These are phyloP conservation scores for Plasmodium chabaudi DNA, from an alignment of 169 alveolate genomes.

Conservation along the genomic window DNA sequence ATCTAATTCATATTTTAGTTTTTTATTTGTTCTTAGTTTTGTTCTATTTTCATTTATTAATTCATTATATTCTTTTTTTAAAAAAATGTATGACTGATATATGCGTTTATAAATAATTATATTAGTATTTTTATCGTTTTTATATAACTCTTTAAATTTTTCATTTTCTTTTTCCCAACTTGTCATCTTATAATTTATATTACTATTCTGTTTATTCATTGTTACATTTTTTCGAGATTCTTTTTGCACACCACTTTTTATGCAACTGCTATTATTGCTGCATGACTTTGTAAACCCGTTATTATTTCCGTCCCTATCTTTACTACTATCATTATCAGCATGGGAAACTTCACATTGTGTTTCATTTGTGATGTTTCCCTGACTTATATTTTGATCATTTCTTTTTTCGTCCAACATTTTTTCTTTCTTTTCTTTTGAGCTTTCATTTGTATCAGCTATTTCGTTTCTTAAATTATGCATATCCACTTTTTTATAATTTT, in stretches of 20 bases:
- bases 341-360: neutral
- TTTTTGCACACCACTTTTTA: neutral
- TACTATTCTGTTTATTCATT: neutral
- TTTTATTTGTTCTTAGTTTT: slow-evolving; percentile 38
- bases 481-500: neutral
- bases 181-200: neutral
- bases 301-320: neutral
- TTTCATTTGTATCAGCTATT: neutral
- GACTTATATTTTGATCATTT: neutral
- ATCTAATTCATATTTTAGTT: slow-evolving; percentile 66
- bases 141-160: slow-evolving; percentile 41
- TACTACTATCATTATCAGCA: neutral
- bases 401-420: neutral
- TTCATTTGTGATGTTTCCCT: neutral
- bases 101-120: slow-evolving; percentile 58
- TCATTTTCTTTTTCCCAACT: slow-evolving; percentile 6
- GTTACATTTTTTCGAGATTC: neutral
- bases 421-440: neutral
- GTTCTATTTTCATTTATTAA: slow-evolving; percentile 25
- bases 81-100: slow-evolving; percentile 57
- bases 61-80: slow-evolving; percentile 49
- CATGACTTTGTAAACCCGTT: neutral
- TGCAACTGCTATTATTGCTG: neutral
- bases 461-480: neutral
- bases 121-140: slow-evolving; percentile 52